Percentiles rank a stretch among this genome's conserved stretches.
These are phyloP conservation scores for Bryoerythrophyllum caledonicum DNA, from an alignment of 225 moss, liverwort and hornwort species.

Conservation along the genomic window DNA sequence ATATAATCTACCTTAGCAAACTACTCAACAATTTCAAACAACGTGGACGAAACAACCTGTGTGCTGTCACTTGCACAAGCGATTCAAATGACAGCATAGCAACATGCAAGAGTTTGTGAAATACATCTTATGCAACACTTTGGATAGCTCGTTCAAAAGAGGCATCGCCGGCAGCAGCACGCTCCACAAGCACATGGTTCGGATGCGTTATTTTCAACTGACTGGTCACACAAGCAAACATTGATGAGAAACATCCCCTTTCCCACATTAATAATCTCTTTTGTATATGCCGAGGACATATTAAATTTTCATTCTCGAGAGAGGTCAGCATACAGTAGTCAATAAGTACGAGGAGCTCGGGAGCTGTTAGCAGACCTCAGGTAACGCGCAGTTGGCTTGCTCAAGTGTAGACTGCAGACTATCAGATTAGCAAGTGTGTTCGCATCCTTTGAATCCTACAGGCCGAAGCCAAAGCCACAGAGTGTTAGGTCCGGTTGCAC, in stretches of 20 bases:
- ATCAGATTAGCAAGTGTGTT: conserved; percentile 92
- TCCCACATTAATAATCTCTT: neutral
- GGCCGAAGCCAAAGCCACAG: conserved; percentile 25
- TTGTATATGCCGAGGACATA: neutral
- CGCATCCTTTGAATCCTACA: conserved; percentile 85
- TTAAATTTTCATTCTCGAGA: neutral
- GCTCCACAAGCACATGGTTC: conserved; percentile 80
- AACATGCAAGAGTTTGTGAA: neutral
- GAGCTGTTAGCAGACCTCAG: conserved; percentile 34
- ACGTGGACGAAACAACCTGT: neutral
- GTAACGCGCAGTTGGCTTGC: conserved; percentile 69
- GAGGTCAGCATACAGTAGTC: neutral
- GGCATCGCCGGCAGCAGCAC: conserved; percentile 63
- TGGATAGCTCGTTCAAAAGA: conserved; percentile 89
- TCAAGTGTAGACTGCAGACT: conserved; percentile 85
- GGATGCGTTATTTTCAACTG: conserved; percentile 87
- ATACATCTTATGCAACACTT: conserved; percentile 47
- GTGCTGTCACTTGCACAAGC: neutral
- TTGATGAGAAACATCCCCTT: neutral
- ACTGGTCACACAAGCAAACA: conserved; percentile 46
- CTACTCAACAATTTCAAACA: neutral
- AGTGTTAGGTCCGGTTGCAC: neutral
- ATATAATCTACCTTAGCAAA: neutral
- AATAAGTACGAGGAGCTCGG: neutral
- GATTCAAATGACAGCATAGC: neutral